Conservation (phyloP, 2,329 filamentous ascomycete species). For the Hypoxylon sp. region DNA sequence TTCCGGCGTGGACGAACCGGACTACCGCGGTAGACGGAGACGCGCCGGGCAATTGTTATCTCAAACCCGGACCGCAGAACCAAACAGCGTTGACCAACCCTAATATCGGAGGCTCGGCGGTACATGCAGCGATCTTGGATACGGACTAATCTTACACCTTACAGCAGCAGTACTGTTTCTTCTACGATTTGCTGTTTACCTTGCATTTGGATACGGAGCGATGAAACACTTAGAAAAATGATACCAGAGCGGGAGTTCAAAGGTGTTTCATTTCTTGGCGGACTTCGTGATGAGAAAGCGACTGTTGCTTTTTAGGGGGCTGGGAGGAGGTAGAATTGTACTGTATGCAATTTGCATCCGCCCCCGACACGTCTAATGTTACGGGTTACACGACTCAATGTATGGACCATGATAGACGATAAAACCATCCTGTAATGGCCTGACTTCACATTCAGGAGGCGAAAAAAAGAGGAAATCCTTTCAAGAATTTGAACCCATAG, state of each 20-base stretch:
- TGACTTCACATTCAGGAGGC: background rate
- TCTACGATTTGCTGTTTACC: slow-evolving; percentile 27
- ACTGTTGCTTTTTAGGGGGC: slow-evolving; percentile 1
- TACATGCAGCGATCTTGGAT: slow-evolving; percentile 54
- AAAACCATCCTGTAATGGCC: slow-evolving; percentile 10
- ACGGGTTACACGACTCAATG: background rate
- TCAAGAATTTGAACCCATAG: background rate
- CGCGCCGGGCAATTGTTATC: slow-evolving; percentile 60
- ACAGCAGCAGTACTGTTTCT: background rate
- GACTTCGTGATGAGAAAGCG: slow-evolving; percentile 9
- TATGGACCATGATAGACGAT: slow-evolving; percentile 10
- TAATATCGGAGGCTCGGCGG: slow-evolving; percentile 51
- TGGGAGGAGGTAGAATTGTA: slow-evolving; percentile 4
- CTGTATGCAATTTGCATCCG: slow-evolving; percentile 3
- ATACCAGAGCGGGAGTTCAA: slow-evolving; percentile 41
- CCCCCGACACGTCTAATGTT: background rate
- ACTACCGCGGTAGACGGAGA: slow-evolving; percentile 47
- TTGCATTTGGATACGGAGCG: slow-evolving; percentile 17
- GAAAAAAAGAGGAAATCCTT: slow-evolving; percentile 2
- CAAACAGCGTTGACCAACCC: slow-evolving; percentile 46
- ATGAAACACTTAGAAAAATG: slow-evolving; percentile 22
- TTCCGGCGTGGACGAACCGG: slow-evolving; percentile 58
- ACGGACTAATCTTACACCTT: background rate
- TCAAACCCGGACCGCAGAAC: slow-evolving; percentile 56
- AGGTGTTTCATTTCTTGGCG: slow-evolving; percentile 25